phyloP scores from a whole-genome alignment of 1,284 basidiomycete species.

The Porphyrellus sp. region DNA sequence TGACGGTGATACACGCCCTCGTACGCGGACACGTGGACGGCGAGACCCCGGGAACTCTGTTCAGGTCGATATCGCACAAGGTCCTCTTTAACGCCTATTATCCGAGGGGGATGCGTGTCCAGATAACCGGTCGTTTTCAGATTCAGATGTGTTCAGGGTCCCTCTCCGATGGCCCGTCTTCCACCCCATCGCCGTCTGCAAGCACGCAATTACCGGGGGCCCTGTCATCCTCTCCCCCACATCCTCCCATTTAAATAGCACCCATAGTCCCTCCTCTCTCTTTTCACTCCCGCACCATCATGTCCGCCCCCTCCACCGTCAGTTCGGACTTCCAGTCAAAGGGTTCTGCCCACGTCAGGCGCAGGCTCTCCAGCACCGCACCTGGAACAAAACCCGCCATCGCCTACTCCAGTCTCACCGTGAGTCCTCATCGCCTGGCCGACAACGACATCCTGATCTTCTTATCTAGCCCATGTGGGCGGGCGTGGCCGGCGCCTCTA shows the following conservation, averaged over 20 bases:
- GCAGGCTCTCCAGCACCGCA: slow-evolving; percentile 60
- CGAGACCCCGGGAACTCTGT: slow-evolving; percentile 31
- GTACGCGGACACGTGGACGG: neutral
- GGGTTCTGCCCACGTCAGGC: slow-evolving; percentile 55
- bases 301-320: slow-evolving; percentile 38
- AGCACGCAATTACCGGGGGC: neutral
- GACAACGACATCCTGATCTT: slow-evolving; percentile 16
- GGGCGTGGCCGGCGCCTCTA: slow-evolving; percentile 62
- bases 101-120: neutral
- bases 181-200: neutral
- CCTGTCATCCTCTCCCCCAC: neutral
- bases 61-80: neutral
- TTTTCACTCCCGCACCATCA: slow-evolving; percentile 33
- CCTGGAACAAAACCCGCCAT: slow-evolving; percentile 47
- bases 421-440: slow-evolving; percentile 38
- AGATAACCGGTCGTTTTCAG: neutral
- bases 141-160: slow-evolving; percentile 2
- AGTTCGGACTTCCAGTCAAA: slow-evolving; percentile 57
- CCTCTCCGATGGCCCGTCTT: neutral
- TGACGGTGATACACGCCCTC: too few species aligned
- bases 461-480: slow-evolving; percentile 75
- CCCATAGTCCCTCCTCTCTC: slow-evolving; percentile 1
- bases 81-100: neutral
- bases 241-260: slow-evolving; percentile 26
- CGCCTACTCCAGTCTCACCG: slow-evolving; percentile 62